These are phyloP conservation scores for Leptographium procerum DNA, from an alignment of 2,329 filamentous ascomycete species.

Conservation along the genomic window DNA sequence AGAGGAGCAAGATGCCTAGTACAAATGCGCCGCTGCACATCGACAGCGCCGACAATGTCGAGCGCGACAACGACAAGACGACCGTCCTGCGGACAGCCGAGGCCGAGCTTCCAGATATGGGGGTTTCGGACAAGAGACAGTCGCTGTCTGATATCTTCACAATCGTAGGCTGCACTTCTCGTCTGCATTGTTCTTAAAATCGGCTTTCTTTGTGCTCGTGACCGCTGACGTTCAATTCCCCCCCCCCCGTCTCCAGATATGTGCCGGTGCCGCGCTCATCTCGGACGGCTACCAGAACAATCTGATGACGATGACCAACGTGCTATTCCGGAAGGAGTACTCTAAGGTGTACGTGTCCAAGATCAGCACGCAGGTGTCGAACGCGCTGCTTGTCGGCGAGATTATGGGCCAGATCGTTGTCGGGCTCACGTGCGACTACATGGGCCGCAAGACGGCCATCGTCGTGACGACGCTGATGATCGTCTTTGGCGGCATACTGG, in stretches of 20 bases:
- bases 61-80: background rate
- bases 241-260: too few species aligned
- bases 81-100: background rate
- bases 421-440: constrained; percentile 35
- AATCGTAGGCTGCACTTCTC: constrained; percentile 1
- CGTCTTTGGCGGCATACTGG: constrained; percentile 30
- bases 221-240: background rate
- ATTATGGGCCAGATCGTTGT: constrained; percentile 45
- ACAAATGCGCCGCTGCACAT: background rate
- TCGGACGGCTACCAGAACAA: constrained; percentile 24
- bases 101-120: background rate
- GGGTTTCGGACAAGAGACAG: constrained; percentile 4
- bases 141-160: constrained; percentile 9
- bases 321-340: constrained; percentile 19
- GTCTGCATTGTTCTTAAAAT: too few species aligned
- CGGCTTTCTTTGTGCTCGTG: background rate
- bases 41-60: background rate
- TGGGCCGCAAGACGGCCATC: constrained; percentile 36
- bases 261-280: constrained; percentile 17
- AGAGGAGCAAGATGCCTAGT: background rate
- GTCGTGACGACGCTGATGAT: constrained; percentile 34
- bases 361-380: constrained; percentile 32
- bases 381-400: constrained; percentile 43
- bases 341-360: constrained; percentile 19
- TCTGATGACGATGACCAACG: constrained; percentile 22